These are phyloP conservation scores for Ulmus americana DNA, from an alignment of 331 rosid genomes.

Conservation along the genomic window DNA sequence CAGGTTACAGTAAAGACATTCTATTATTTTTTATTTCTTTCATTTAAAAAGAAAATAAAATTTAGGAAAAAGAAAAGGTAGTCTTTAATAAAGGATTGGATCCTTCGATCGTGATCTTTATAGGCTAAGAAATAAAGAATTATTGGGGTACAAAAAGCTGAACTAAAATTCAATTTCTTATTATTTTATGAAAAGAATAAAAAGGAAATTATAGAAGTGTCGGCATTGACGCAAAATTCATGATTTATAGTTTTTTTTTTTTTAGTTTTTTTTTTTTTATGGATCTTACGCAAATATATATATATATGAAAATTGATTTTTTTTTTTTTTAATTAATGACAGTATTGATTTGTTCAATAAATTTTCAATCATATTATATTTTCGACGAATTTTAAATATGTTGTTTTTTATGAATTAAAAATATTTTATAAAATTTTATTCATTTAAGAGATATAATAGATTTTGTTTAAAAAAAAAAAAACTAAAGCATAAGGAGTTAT, in stretches of 20 bases:
- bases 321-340: background rate
- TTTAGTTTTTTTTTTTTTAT: too few relatives aligned
- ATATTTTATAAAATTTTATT: too few relatives aligned
- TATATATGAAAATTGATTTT: background rate
- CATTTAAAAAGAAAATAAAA: background rate
- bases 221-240: background rate
- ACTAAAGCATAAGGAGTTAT: too few relatives aligned
- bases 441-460: too few relatives aligned
- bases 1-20: background rate
- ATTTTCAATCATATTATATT: too few relatives aligned
- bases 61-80: background rate
- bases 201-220: slow-evolving; percentile 9
- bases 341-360: too few relatives aligned
- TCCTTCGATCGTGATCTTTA: background rate
- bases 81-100: background rate
- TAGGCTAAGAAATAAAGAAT: background rate
- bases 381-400: too few relatives aligned
- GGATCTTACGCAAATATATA: slow-evolving; percentile 13
- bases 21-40: background rate
- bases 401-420: too few relatives aligned
- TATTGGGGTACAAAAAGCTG: background rate
- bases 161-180: too few relatives aligned
- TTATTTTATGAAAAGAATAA: background rate
- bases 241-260: background rate
- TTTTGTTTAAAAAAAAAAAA: too few relatives aligned